phyloP scores from a whole-genome alignment of 257 asterid species.

The Solanum chaucha region DNA sequence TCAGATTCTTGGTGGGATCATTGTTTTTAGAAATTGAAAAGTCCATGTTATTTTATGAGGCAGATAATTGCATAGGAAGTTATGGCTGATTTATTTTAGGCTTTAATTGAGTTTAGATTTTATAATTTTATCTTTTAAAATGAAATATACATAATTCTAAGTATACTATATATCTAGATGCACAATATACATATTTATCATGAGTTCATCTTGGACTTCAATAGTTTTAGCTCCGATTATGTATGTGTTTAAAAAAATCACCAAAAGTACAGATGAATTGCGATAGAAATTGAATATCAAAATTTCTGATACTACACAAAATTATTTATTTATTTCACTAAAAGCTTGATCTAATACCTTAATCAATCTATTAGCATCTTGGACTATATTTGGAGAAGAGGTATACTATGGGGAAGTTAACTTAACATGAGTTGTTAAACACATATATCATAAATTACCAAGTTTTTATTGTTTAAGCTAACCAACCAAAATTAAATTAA shows the following conservation, averaged over 20 bases:
- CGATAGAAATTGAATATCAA: too few relatives aligned
- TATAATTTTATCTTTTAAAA: not conserved
- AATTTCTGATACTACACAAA: too few relatives aligned
- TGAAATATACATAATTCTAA: not conserved
- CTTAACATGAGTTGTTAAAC: not conserved
- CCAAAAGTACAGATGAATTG: too few relatives aligned
- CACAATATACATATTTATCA: not conserved
- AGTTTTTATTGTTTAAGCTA: not conserved
- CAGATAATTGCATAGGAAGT: too few relatives aligned
- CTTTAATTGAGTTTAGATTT: not conserved
- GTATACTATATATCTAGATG: not conserved
- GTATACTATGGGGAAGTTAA: not conserved
- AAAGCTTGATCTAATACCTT: too few relatives aligned
- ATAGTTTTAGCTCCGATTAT: too few relatives aligned
- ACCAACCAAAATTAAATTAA: not conserved
- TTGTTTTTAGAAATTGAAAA: not conserved
- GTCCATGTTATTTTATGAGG: not conserved
- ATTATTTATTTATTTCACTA: too few relatives aligned
- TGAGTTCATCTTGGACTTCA: not conserved
- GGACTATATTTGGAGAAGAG: too few relatives aligned
- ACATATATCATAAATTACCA: not conserved
- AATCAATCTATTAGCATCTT: too few relatives aligned
- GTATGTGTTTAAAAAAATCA: too few relatives aligned
- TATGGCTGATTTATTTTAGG: too few relatives aligned
- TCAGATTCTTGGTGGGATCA: not conserved